phyloP scores from a whole-genome alignment of 2,329 filamentous ascomycete species.

The Geosmithia flava region DNA sequence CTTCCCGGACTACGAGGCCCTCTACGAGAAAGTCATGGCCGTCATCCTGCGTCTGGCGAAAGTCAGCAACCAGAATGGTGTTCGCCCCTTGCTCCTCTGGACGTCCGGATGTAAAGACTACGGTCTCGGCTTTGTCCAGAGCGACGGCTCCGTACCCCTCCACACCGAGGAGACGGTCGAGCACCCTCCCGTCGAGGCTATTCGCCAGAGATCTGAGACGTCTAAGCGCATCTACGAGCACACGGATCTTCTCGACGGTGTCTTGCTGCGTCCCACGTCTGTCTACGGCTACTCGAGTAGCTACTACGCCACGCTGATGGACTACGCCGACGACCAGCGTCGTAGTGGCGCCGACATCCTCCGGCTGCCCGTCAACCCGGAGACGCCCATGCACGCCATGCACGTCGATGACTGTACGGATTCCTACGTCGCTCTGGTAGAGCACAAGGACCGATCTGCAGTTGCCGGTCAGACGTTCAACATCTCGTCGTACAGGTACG shows the following conservation, averaged over 20 bases:
- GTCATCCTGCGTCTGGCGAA: constrained; percentile 20
- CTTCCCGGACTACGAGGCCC: constrained; percentile 21
- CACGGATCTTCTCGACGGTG: constrained; percentile 24
- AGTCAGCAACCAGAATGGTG: constrained; percentile 16
- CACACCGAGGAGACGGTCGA: constrained; percentile 30
- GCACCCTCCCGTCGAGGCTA: constrained; percentile 12
- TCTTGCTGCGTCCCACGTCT: constrained; percentile 30
- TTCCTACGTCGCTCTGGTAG: constrained; percentile 31
- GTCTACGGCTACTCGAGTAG: constrained; percentile 32
- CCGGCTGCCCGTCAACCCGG: constrained; percentile 17
- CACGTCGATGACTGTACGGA: constrained; percentile 37
- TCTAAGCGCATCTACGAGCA: constrained; percentile 23
- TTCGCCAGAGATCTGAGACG: constrained; percentile 16
- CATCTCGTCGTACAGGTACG: constrained; percentile 28
- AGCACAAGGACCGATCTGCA: constrained; percentile 14
- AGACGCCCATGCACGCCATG: constrained; percentile 29
- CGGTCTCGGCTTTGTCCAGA: constrained; percentile 21
- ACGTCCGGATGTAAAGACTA: constrained; percentile 39
- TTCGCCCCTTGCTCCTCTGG: constrained; percentile 28
- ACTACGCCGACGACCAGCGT: constrained; percentile 14
- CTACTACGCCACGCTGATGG: constrained; percentile 27
- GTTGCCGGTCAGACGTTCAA: constrained; percentile 30
- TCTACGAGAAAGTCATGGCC: constrained; percentile 21
- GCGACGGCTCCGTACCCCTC: constrained; percentile 17
- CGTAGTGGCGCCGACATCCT: constrained; percentile 10